phyloP scores from a whole-genome alignment of 805 yeast species.

The Metschnikowia peoriensis region DNA sequence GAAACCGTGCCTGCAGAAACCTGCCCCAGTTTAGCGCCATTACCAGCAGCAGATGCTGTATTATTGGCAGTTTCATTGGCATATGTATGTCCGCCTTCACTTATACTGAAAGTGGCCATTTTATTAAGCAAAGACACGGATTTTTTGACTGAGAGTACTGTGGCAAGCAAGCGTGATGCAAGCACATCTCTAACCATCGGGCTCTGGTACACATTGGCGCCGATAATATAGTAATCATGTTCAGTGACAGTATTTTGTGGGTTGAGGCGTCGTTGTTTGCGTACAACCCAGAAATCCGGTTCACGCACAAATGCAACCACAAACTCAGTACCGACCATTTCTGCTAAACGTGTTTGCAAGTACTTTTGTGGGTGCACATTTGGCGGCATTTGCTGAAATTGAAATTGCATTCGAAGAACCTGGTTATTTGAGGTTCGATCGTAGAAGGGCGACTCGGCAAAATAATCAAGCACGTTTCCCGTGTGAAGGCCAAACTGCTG shows the following conservation, averaged over 20 bases:
- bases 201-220: constrained; percentile 90
- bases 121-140: constrained; percentile 32
- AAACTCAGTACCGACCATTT: constrained; percentile 86
- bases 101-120: constrained; percentile 31
- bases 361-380: constrained; percentile 34
- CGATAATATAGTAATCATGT: constrained; percentile 83
- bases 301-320: constrained; percentile 72
- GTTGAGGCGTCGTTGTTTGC: constrained; percentile 69
- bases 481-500: constrained; percentile 83
- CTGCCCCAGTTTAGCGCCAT: constrained; percentile 4
- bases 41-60: constrained; percentile 1
- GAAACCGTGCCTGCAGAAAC: constrained; percentile 7
- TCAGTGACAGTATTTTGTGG: constrained; percentile 52
- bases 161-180: constrained; percentile 53
- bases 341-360: constrained; percentile 57
- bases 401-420: constrained; percentile 92
- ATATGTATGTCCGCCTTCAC: constrained; percentile 36
- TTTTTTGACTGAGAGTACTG: constrained; percentile 35
- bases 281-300: constrained; percentile 89
- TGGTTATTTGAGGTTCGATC: constrained; percentile 94
- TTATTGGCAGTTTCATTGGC: constrained; percentile 12
- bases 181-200: constrained; percentile 74
- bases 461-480: constrained; percentile 89
- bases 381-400: constrained; percentile 56
- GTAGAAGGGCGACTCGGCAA: constrained; percentile 91